A percentile compares a stretch with the other conserved stretches of the same genome.
These are phyloP conservation scores for Mucor velutinosus DNA, from an alignment of 371 early-diverging fungal genomes.

Conservation along the genomic window DNA sequence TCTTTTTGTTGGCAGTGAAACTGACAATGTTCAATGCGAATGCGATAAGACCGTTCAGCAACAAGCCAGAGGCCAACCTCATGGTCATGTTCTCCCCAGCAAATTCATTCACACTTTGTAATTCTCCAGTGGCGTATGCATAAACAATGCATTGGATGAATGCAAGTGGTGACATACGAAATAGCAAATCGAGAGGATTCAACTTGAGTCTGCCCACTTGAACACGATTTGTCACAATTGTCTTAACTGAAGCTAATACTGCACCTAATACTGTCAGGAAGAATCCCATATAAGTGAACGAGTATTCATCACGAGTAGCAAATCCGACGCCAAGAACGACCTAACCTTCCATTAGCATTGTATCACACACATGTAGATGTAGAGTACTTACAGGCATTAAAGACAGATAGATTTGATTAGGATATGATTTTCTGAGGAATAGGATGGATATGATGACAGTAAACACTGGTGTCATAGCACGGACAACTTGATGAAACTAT, in stretches of 20 bases:
- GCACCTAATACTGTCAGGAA: conserved; percentile 83
- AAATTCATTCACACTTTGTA: conserved; percentile 54
- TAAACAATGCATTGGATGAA: conserved; percentile 74
- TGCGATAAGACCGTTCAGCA: conserved; percentile 80
- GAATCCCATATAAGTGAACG: conserved; percentile 70
- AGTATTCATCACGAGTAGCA: conserved; percentile 84
- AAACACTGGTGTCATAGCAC: conserved; percentile 86
- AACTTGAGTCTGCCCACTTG: conserved; percentile 80
- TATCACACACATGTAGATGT: neutral
- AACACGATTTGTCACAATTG: conserved; percentile 83
- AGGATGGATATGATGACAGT: conserved; percentile 69
- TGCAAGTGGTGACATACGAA: conserved; percentile 83
- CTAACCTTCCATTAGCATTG: conserved; percentile 19
- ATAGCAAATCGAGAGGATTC: conserved; percentile 80
- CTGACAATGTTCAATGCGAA: conserved; percentile 82
- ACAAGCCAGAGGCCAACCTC: conserved; percentile 55
- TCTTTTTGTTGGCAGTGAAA: conserved; percentile 85
- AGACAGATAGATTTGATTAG: conserved; percentile 63
- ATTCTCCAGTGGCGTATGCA: conserved; percentile 72
- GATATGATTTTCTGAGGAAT: conserved; percentile 61
- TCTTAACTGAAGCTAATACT: conserved; percentile 79
- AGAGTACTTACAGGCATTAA: conserved; percentile 57
- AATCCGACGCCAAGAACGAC: conserved; percentile 84
- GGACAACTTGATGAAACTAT: conserved; percentile 83
- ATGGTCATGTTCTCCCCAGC: conserved; percentile 48